Base-by-base conservation (phyloP, 441 rosid genomes). In the Gossypium trilobum region DNA sequence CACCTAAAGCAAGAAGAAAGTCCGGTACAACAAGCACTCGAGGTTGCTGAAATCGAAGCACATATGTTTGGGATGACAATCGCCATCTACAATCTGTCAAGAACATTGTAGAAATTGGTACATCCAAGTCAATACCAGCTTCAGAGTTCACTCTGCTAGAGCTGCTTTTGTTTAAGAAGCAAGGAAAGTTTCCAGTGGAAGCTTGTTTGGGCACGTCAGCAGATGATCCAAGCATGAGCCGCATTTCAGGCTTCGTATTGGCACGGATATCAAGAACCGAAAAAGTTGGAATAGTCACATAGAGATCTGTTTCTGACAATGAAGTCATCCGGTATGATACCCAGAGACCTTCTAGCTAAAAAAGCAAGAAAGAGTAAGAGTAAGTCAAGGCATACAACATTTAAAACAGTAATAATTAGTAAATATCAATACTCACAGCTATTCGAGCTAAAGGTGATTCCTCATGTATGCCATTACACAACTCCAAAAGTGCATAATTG, bases 331-430 rank as follows among this genome's bases (percentile, higher is more conserved):
- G 82, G 77, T 93, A 95, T 75, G 91, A 86, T 66, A 93, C 95
- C 99, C 99, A 95, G 71, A 95, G 88, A 72, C 95, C 93, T 85
- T 95, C 98, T 74, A 95, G 88, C 99, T 95, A 89, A 81, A 81
- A 73, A 70, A 74, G 75, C 80, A 74, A 71, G 46, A 77, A 77
- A 75, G 74, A 31, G 19, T 20, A 59, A 46, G 17, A 31, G 73
- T 25, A 69, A 75, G 59, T 71, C 44, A 29, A 68, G 44, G 42
- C 59, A 76, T 9, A 55, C 9, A 51, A 48, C 51, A 69, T 25
- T 25, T 27, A 27, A 50, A 11, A 67, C n/a, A 29, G 14, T 39
- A 22, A 57, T 7, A 16, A 71, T 25, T 73, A 52, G 66, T 13
- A 20, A 62, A 54, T 36, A 57, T 14, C 76, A 75, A 65, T 51